Evolutionary conservation across 108 stramenopile species (phyloP), one percentile per base, ranked within the genome.

Genomic region (Nitzschia putrida): DNA sequence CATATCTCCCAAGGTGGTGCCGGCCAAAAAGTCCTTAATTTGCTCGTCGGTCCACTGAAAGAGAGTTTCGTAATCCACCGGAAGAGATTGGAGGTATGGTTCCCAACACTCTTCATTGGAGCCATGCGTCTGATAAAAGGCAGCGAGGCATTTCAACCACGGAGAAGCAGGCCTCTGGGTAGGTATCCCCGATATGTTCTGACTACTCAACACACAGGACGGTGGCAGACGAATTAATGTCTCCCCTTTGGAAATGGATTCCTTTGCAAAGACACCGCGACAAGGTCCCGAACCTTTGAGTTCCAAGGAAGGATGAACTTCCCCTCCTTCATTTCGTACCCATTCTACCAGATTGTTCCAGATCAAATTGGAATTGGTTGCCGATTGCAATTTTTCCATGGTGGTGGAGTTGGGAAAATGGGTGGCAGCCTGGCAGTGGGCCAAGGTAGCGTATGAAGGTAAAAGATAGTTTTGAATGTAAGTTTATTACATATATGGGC

Each of bases 121-220:
- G 12, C 12, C 67, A 29, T 66, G 69, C 45, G 63, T 71, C 49
- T 29, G 80, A 64, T 58, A 79, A 23, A 57, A 79, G 16, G 77
- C 68, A 22, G 78, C 80, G 22, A 94, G 53, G 59, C 90, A 91
- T 57, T 84, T 72, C 38, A 94, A 44, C 92, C 92, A 94, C 2
- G 88, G 73, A 38, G 83, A 85, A 49, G 69, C 49, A 41, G 68
- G 38, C 6, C 66, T 23, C 22, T 12, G 3, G 1, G 61, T 22
- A 22, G 57, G 23, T 13, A 44, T 23, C 18, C 34, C 12, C 20
- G 91, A 82, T 23, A 77, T 53, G 22, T 49, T 24, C 44, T 53
- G 53, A 44, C 92, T 88, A 64, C 83, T 81, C 39, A 94, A 44
- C 5, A 79, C 85, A 29, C 73, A 66, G 1, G 37, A 13, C 6